Evolutionary conservation across 2,329 filamentous ascomycete species (phyloP), one percentile per base, ranked within the genome.

Genomic region (Thielaviopsis euricoi): DNA sequence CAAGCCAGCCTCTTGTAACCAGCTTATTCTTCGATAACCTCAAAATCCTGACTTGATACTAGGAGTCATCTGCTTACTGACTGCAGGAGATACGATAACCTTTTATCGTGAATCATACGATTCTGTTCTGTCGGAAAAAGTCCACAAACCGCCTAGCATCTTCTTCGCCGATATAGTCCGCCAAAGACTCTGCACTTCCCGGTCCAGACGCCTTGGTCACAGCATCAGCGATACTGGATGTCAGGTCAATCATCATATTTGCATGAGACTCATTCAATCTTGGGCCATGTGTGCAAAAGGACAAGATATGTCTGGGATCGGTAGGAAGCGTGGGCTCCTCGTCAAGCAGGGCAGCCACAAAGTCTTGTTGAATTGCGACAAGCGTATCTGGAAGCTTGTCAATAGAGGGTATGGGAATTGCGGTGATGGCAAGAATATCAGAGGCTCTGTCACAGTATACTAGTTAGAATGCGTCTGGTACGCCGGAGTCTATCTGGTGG

Each of bases 341-440:
- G 40, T 29, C 33, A 19, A 23, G 49, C 48, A 58, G 13, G 55
- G 57, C 33, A 33, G 37, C 17, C 22, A 12, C 51, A 48, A 49
- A 22, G 69, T 60, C 59, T 70, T 66, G 52, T 55, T 67, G 66
- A 58, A 78, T 71, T 0, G 66, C 62, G n/a, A 67, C 65, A 22
- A 80, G 64, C 10, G 66, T 68, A 1, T 63, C 56, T n/a, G 69
- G 66, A 17, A 77, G 65, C 15, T 68, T 66, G 12, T 64, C 60
- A 46, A 67, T 59, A 1, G 67, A 67, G 17, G 68, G 64, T 54
- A 78, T 65, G 2, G 75, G 75, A 19, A 79, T 65, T 40, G 77
- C 62, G 4, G 73, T 70, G 7, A 76, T 64, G n/a, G 66, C 63
- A 5, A 73, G 71, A 7, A 75, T 63, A 13, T 66, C 65, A 48